Evolutionary conservation across 208 protist species (phyloP).

Genomic region (Trypanosoma cruzi): DNA sequence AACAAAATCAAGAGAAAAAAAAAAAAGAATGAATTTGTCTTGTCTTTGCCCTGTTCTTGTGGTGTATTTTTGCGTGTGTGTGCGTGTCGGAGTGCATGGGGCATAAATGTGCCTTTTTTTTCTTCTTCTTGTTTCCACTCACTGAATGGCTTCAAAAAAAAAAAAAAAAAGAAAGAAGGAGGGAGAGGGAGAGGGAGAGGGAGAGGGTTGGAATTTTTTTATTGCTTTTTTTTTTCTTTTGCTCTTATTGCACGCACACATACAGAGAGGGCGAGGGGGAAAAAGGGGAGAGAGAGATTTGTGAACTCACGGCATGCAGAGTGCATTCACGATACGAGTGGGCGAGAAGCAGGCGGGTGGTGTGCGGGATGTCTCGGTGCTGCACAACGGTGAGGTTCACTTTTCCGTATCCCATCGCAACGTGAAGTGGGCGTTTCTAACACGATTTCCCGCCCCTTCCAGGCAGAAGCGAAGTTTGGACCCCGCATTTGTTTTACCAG

Average conservation of each 20-base stretch:
- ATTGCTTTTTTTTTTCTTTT: background rate
- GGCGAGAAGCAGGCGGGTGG: conserved; percentile 42
- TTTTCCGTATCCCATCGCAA: conserved; percentile 63
- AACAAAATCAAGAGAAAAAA: too few species aligned
- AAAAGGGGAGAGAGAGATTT: background rate
- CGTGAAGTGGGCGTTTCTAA: conserved; percentile 66
- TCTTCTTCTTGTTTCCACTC: background rate
- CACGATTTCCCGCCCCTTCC: conserved; percentile 36
- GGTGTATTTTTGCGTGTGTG: too few species aligned
- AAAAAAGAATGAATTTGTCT: too few species aligned
- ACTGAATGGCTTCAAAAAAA: too few species aligned
- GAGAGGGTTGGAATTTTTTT: background rate
- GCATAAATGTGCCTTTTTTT: background rate
- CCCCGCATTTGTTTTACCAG: background rate
- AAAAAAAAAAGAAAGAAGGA: background rate
- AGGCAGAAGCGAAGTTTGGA: background rate
- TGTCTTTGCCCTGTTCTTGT: too few species aligned
- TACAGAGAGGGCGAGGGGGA: background rate
- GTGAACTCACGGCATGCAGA: conserved; percentile 25
- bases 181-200: background rate
- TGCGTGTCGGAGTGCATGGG: too few species aligned
- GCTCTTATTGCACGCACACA: background rate
- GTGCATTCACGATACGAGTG: conserved; percentile 70
- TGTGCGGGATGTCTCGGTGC: conserved; percentile 62
- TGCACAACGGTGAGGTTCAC: conserved; percentile 45